Conservation (phyloP, 768 basidiomycete genomes). For the Suillus hirtellus region DNA sequence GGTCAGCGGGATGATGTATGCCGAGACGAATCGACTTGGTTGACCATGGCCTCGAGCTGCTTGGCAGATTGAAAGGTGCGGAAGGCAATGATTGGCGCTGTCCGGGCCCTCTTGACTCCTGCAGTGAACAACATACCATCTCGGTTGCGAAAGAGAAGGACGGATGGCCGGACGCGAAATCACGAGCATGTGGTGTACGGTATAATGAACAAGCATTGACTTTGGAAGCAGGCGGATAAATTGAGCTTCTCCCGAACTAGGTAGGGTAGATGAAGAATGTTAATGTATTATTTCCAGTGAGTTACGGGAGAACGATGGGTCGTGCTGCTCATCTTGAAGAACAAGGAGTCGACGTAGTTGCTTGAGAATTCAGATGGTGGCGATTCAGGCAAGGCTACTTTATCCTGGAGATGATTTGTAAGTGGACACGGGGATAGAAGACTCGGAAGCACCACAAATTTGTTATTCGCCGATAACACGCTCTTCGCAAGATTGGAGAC, state of each 20-base stretch:
- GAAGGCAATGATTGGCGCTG: constrained; percentile 33
- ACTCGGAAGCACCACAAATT: constrained; percentile 38
- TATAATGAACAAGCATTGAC: constrained; percentile 41
- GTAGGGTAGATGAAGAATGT: constrained; percentile 38
- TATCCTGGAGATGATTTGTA: constrained; percentile 11
- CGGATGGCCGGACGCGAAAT: constrained; percentile 34
- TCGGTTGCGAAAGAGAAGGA: constrained; percentile 33
- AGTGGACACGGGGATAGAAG: not conserved
- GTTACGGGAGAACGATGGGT: constrained; percentile 10
- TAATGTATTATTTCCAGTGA: constrained; percentile 36
- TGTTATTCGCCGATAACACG: constrained; percentile 23
- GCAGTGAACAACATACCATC: constrained; percentile 31
- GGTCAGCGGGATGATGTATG: constrained; percentile 37
- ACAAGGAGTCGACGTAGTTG: constrained; percentile 24
- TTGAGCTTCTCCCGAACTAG: constrained; percentile 38
- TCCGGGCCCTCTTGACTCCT: constrained; percentile 29
- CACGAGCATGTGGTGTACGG: constrained; percentile 35
- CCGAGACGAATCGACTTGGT: constrained; percentile 36
- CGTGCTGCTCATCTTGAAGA: no score
- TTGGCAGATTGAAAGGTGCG: constrained; percentile 40
- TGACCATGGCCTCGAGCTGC: constrained; percentile 28
- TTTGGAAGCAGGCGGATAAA: constrained; percentile 20
- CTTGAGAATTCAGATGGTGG: constrained; percentile 40
- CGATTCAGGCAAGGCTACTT: constrained; percentile 33
- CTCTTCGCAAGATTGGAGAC: constrained; percentile 29